phyloP scores from a whole-genome alignment of 768 basidiomycete genomes.

The Russula compacta region DNA sequence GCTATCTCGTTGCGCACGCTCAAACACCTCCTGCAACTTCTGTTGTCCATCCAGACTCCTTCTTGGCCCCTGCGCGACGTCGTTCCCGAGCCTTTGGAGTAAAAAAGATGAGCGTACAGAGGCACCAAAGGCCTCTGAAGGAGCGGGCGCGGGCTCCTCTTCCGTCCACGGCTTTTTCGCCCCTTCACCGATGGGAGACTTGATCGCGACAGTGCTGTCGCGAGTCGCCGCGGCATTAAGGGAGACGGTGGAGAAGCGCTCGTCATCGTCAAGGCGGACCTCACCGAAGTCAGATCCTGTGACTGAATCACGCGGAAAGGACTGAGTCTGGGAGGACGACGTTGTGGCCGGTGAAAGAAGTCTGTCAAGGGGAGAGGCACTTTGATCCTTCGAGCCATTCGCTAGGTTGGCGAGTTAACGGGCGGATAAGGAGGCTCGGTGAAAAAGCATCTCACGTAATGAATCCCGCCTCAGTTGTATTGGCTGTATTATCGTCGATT shows the following conservation, averaged over 20 bases:
- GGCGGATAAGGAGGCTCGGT: neutral
- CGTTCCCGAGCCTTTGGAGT: slow-evolving; percentile 42
- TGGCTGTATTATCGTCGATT: neutral
- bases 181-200: slow-evolving; percentile 24
- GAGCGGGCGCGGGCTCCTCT: slow-evolving; percentile 37
- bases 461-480: neutral
- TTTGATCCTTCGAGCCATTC: neutral
- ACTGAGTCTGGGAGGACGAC: slow-evolving; percentile 15
- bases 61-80: slow-evolving; percentile 31
- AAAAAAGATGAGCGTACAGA: slow-evolving; percentile 45
- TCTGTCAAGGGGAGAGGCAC: slow-evolving; percentile 21
- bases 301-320: slow-evolving; percentile 14
- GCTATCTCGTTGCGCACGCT: slow-evolving; percentile 51
- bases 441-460: neutral
- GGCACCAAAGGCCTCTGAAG: slow-evolving; percentile 49
- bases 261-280: slow-evolving; percentile 52
- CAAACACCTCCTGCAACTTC: slow-evolving; percentile 70
- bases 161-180: slow-evolving; percentile 20
- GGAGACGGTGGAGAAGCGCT: slow-evolving; percentile 47
- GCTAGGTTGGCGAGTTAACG: neutral
- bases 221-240: slow-evolving; percentile 26
- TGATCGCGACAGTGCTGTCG: slow-evolving; percentile 24
- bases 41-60: slow-evolving; percentile 54
- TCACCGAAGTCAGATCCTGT: slow-evolving; percentile 35
- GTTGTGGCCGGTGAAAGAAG: slow-evolving; percentile 27